A percentile compares a stretch with the other conserved stretches of the same genome.
Conservation (phyloP, 2,329 filamentous ascomycete genomes). For the Colletotrichum navitas region DNA sequence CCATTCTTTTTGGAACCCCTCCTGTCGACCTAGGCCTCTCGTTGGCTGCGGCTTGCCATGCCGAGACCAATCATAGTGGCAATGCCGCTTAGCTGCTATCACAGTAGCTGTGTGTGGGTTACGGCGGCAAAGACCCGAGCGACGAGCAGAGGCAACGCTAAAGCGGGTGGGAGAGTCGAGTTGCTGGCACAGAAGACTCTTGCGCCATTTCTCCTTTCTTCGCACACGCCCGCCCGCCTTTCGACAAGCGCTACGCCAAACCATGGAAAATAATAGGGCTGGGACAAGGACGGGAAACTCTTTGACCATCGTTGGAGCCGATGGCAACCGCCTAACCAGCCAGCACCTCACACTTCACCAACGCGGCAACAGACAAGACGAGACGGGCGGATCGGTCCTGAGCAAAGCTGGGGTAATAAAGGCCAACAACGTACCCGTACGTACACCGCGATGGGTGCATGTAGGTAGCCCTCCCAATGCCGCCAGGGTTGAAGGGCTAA, state of each 20-base stretch:
- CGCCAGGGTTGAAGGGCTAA: slow-evolving; percentile 37
- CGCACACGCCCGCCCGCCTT: slow-evolving; percentile 28
- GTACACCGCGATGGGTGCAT: slow-evolving; percentile 16
- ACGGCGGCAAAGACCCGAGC: slow-evolving; percentile 41
- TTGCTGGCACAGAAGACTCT: slow-evolving; percentile 12
- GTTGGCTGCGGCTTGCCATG: slow-evolving; percentile 28
- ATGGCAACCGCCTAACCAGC: slow-evolving; percentile 22
- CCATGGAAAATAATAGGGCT: slow-evolving; percentile 7
- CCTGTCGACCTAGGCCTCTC: slow-evolving; percentile 20
- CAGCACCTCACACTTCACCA: slow-evolving; percentile 16
- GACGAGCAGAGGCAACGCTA: slow-evolving; percentile 14
- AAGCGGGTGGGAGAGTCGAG: slow-evolving; percentile 29
- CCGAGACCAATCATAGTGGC: slow-evolving; percentile 35
- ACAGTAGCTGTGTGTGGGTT: slow-evolving; percentile 31
- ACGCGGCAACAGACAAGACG: slow-evolving; percentile 30
- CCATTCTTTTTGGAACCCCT: slow-evolving; percentile 22
- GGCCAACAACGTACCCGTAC: slow-evolving; percentile 12
- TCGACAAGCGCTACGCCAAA: slow-evolving; percentile 39
- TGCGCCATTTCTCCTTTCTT: slow-evolving; percentile 7
- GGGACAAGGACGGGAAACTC: slow-evolving; percentile 12
- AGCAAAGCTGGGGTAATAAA: slow-evolving; percentile 41
- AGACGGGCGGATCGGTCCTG: slow-evolving; percentile 38
- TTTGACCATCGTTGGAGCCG: slow-evolving; percentile 37
- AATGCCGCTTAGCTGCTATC: slow-evolving; percentile 28
- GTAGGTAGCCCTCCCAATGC: slow-evolving; percentile 22